A percentile compares a stretch with the other conserved stretches of the same genome.
phyloP scores from a whole-genome alignment of 2,329 filamentous ascomycete species.

The Cladophialophora chaetospira region DNA sequence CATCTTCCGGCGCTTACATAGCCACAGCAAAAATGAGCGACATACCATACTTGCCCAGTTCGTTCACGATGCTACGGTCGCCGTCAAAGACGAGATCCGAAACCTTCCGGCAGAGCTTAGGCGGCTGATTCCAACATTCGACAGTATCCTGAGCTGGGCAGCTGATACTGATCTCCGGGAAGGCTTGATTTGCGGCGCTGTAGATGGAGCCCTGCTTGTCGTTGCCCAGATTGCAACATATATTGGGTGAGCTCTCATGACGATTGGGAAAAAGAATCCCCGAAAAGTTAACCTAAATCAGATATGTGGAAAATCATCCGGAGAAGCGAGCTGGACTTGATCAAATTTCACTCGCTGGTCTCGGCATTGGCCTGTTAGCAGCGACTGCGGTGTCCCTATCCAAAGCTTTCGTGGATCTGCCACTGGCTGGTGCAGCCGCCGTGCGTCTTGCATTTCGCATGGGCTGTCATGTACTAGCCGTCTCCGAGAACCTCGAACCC shows the following conservation, averaged over 20 bases:
- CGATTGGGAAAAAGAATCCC: background rate
- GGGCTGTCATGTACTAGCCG: constrained; percentile 46
- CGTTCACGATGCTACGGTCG: constrained; percentile 44
- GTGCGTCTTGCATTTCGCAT: constrained; percentile 51
- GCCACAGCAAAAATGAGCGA: constrained; percentile 44
- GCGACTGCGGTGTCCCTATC: constrained; percentile 48
- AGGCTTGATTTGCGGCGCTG: constrained; percentile 46
- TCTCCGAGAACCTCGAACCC: constrained; percentile 47
- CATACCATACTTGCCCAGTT: constrained; percentile 45
- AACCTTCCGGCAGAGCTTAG: constrained; percentile 29
- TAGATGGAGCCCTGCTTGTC: constrained; percentile 50
- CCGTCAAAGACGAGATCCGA: constrained; percentile 45
- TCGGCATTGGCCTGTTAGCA: constrained; percentile 51
- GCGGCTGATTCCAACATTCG: constrained; percentile 32
- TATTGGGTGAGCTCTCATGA: constrained; percentile 45
- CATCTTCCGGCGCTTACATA: constrained; percentile 45
- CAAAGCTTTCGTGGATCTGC: constrained; percentile 43
- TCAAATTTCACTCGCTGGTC: constrained; percentile 41
- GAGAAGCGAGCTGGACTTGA: background rate
- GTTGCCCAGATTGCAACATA: constrained; percentile 45
- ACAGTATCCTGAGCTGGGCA: constrained; percentile 19
- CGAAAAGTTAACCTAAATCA: background rate
- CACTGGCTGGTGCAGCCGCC: constrained; percentile 45
- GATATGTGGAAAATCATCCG: background rate
- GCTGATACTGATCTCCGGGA: constrained; percentile 39